phyloP scores from a whole-genome alignment of 257 asterid genomes.

The Datura wrightii region DNA sequence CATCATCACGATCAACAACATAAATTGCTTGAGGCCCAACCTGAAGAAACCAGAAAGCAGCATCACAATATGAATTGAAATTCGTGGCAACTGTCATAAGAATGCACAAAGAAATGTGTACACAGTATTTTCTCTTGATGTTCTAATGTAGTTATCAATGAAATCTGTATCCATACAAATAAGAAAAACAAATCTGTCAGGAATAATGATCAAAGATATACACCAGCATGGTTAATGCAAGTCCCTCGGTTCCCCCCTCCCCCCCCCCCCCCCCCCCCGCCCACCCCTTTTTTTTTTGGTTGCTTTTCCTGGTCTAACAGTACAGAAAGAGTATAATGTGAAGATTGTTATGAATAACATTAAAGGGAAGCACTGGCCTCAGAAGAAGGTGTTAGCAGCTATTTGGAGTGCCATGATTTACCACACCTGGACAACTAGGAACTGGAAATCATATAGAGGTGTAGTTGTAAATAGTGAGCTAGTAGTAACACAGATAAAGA shows the following conservation, averaged over 20 bases:
- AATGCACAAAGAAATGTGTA: neutral
- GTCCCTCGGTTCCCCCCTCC: neutral
- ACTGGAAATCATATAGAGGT: too few species aligned
- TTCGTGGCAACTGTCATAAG: conserved; percentile 12
- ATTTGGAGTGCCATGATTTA: too few species aligned
- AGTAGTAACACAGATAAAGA: too few species aligned
- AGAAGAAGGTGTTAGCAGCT: too few species aligned
- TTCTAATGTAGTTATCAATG: neutral
- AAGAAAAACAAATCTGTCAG: neutral
- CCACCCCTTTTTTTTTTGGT: neutral
- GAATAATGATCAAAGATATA: neutral
- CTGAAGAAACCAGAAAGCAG: conserved; percentile 45
- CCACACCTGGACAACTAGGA: too few species aligned
- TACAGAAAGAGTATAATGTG: neutral
- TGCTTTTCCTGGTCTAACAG: neutral
- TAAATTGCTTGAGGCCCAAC: conserved; percentile 99
- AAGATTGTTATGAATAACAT: too few species aligned
- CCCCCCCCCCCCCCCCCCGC: too few species aligned
- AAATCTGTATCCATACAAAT: neutral
- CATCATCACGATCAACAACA: conserved; percentile 99
- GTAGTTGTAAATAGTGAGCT: too few species aligned
- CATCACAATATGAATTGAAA: conserved; percentile 1
- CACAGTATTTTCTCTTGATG: neutral
- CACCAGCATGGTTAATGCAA: neutral
- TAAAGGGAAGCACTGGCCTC: too few species aligned